Base-by-base conservation (phyloP, 371 early-diverging fungal species). In the Mortierella sp. region DNA sequence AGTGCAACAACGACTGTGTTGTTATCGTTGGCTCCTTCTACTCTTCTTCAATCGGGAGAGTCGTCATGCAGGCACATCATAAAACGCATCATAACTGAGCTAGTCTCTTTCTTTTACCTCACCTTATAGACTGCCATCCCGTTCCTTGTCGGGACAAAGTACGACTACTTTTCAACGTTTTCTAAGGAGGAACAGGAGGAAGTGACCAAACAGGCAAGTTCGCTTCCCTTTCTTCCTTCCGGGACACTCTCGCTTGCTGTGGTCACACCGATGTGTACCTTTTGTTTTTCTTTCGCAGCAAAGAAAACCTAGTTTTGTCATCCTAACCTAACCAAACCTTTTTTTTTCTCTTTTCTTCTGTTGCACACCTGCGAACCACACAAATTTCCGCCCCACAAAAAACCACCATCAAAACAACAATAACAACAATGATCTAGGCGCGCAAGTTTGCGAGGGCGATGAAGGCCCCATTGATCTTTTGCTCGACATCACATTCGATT, bases 111-210 rank as follows among this genome's bases (percentile, higher is more conserved):
- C 41, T 32, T 60, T 68, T 32, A 54, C 65, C 35, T 46, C 27
- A 58, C 56, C 1, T 79, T 10, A 48, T 80, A 97, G 95, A 95
- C 95, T 27, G 99, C 99, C 6, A 95, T 98, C 55, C 98, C 98
- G 18, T 95, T 99, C 83, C 88, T 99, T 51, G 94, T 99, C 41
- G 99, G 99, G n/a, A 99, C 99, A 46, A 99, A 99, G 88, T 99
- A 98, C 83, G 99, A 99, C 79, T 94, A 96, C 80, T 99, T 99
- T 89, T 94, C 95, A 2, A 91, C 92, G 49, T 92, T 95, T 77
- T 90, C 96, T 44, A 88, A 90, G 46, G 96, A 96, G 76, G 97
- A 99, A 81, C 97, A 98, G 88, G 95, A 97, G 73, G 96, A 97
- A 54, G 95, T 99, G 58, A 97, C 98, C 32, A 95, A 94, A 84